Conservation (phyloP, 176 grass and related monocot species). For the Oryza nivara region DNA sequence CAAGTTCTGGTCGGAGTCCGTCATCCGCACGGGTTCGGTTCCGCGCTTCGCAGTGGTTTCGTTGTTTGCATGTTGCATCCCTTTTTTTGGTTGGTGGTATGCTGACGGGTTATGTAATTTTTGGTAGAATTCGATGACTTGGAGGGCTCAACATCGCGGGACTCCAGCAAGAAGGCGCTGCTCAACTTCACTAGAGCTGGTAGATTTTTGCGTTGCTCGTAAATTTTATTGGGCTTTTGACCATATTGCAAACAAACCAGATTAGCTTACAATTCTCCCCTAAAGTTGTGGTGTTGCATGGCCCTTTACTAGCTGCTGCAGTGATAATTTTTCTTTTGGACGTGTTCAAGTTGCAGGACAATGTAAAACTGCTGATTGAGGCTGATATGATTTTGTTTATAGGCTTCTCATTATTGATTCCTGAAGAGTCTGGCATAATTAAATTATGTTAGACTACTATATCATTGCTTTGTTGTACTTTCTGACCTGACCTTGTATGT, state of each 20-base stretch:
- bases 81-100: neutral
- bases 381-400: conserved; percentile 1
- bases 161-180: conserved; percentile 53
- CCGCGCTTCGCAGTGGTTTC: neutral
- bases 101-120: conserved; percentile 33
- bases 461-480: neutral
- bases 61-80: neutral
- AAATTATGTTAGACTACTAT: neutral
- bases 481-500: neutral
- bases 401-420: neutral
- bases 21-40: conserved; percentile 73
- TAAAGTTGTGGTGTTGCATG: neutral
- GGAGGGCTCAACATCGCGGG: conserved; percentile 59
- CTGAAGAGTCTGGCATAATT: conserved; percentile 2
- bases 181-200: conserved; percentile 90
- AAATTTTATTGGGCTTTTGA: neutral
- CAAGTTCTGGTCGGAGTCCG: conserved; percentile 92
- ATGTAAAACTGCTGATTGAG: conserved; percentile 15
- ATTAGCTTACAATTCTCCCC: neutral
- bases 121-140: conserved; percentile 85
- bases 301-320: neutral
- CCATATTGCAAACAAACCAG: conserved; percentile 5
- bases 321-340: neutral
- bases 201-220: conserved; percentile 37
- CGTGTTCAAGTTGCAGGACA: neutral